Percentiles rank a stretch among this genome's conserved stretches.
Evolutionary conservation across 2,329 filamentous ascomycete species (phyloP).

Genomic region (Paecilomyces dactylethromorphus): DNA sequence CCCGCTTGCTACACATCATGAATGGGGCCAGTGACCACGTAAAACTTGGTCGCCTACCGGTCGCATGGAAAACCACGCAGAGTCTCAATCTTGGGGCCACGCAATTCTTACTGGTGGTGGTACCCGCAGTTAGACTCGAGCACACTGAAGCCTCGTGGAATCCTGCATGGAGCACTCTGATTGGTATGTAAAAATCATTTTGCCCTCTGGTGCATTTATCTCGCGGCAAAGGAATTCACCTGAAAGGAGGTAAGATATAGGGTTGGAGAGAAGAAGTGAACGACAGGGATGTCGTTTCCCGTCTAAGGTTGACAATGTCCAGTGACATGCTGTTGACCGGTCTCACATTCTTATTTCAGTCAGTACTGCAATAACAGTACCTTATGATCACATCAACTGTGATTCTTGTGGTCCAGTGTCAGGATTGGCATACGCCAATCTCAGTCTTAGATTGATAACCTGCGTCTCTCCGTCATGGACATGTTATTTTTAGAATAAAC

Average conservation of each 20-base stretch:
- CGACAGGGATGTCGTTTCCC: neutral
- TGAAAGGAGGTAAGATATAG: neutral
- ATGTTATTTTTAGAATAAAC: too few species aligned
- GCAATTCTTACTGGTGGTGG: neutral
- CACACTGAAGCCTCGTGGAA: neutral
- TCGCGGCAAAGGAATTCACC: neutral
- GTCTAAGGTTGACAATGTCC: neutral
- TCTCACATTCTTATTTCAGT: neutral
- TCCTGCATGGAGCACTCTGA: neutral
- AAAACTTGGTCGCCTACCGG: neutral
- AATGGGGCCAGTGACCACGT: neutral
- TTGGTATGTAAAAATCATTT: neutral
- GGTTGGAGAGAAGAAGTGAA: neutral
- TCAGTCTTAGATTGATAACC: neutral
- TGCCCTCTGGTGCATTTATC: neutral
- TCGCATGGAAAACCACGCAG: neutral
- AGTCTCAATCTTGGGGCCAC: neutral
- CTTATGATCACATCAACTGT: neutral
- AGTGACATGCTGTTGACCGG: neutral
- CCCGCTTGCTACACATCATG: neutral
- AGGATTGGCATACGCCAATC: neutral
- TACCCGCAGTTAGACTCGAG: neutral
- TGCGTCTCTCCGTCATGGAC: too few species aligned
- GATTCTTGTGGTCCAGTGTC: neutral
- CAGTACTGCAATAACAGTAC: neutral